Conservation (phyloP, 176 grass and related monocot species). For the Aegilops tauschii region DNA sequence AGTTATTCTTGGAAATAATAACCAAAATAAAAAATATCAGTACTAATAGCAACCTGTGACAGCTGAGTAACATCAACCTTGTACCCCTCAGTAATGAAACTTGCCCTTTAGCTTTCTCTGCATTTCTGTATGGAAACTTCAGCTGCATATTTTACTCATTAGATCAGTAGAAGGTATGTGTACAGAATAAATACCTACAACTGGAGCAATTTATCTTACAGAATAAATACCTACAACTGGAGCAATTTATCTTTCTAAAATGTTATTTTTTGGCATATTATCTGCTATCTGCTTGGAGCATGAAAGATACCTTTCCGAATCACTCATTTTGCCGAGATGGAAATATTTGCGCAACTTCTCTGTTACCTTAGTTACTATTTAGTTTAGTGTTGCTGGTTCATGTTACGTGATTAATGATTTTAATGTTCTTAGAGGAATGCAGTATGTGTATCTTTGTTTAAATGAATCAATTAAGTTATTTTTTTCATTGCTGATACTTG, state of each 20-base stretch:
- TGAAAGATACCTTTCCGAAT: conserved; percentile 32
- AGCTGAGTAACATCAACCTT: not conserved
- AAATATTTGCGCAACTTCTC: conserved; percentile 12
- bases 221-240: conserved; percentile 22
- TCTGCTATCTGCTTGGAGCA: conserved; percentile 31
- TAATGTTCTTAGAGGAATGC: conserved; percentile 20
- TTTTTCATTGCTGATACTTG: conserved; percentile 26
- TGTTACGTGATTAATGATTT: conserved; percentile 1
- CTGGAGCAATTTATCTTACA: not conserved
- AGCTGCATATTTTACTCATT: not conserved
- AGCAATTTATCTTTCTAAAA: conserved; percentile 25
- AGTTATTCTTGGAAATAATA: conserved; percentile 34
- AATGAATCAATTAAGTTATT: conserved; percentile 6
- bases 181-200: too few species aligned
- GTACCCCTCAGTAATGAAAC: not conserved
- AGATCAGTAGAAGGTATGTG: conserved; percentile 16
- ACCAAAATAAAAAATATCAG: not conserved
- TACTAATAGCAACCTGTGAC: conserved; percentile 21
- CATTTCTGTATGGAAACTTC: conserved; percentile 13
- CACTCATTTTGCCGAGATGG: not conserved
- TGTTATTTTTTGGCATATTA: conserved; percentile 39
- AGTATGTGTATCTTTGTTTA: conserved; percentile 14
- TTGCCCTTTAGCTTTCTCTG: not conserved
- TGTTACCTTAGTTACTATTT: conserved; percentile 15
- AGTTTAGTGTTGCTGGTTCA: not conserved